Evolutionary conservation across 257 asterid species (phyloP).

Genomic region (Gynochthodes officinalis): DNA sequence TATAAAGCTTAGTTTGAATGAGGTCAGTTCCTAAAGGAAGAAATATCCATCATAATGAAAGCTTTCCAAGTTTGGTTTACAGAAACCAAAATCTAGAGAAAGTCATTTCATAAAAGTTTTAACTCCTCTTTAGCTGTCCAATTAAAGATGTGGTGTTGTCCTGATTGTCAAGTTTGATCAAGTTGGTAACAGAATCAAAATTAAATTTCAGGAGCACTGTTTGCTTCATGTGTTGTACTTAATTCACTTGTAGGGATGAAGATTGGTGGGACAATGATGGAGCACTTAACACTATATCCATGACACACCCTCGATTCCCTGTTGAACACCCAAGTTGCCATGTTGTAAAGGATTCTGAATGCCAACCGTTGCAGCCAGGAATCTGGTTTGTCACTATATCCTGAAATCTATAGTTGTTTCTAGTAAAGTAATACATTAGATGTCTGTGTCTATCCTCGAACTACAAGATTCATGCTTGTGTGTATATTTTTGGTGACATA

Average conservation of each 20-base stretch:
- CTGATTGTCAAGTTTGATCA: background rate
- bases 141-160: background rate
- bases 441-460: background rate
- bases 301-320: slow-evolving; percentile 98
- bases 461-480: no score
- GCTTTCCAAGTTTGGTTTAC: background rate
- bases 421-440: background rate
- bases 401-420: slow-evolving; percentile 1
- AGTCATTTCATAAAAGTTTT: background rate
- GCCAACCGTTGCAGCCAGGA: slow-evolving; percentile 87
- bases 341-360: slow-evolving; percentile 73
- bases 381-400: slow-evolving; percentile 59
- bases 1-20: background rate
- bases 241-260: slow-evolving; percentile 57
- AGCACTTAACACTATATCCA: slow-evolving; percentile 92
- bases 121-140: background rate
- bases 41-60: background rate
- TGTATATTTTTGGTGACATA: background rate
- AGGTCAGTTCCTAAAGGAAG: background rate
- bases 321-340: slow-evolving; percentile 68
- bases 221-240: slow-evolving; percentile 2
- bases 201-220: background rate
- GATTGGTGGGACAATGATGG: slow-evolving; percentile 99
- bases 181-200: background rate
- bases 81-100: background rate